Percentiles rank a stretch among this genome's conserved stretches.
Conservation (phyloP, 2,329 filamentous ascomycete species). For the Pyricularia pennisetigena region DNA sequence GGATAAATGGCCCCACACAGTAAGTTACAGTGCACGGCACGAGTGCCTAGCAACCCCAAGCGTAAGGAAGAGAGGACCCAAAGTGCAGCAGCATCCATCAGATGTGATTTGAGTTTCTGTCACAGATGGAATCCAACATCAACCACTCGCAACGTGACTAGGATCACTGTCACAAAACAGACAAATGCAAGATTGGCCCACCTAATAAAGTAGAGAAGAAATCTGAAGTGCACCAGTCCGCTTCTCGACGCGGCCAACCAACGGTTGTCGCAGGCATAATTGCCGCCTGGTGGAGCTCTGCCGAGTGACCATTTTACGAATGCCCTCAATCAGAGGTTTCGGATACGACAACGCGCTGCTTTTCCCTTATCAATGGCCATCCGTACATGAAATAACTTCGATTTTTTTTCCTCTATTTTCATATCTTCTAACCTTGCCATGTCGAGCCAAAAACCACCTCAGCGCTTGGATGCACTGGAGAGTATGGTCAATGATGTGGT, state of each 20-base stretch:
- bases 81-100: not conserved
- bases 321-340: not conserved
- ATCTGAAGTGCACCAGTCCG: not conserved
- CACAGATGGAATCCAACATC: not conserved
- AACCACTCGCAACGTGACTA: not conserved
- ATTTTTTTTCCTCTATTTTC: not conserved
- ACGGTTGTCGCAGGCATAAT: not conserved
- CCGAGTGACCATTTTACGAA: not conserved
- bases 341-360: not conserved
- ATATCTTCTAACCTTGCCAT: constrained; percentile 13
- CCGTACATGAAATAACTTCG: not conserved
- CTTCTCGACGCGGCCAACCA: not conserved
- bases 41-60: not conserved
- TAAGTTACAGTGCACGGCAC: not conserved
- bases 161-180: not conserved
- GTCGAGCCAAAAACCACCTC: constrained; percentile 22
- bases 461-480: constrained; percentile 38
- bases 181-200: not conserved
- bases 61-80: not conserved
- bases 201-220: not conserved
- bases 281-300: not conserved
- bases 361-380: not conserved
- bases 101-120: not conserved
- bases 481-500: constrained; percentile 45
- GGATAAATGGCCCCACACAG: not conserved